Percentiles rank a stretch among this genome's conserved stretches.
Conservation (phyloP, 1,284 basidiomycete species). For the Cryptococcus sp. region DNA sequence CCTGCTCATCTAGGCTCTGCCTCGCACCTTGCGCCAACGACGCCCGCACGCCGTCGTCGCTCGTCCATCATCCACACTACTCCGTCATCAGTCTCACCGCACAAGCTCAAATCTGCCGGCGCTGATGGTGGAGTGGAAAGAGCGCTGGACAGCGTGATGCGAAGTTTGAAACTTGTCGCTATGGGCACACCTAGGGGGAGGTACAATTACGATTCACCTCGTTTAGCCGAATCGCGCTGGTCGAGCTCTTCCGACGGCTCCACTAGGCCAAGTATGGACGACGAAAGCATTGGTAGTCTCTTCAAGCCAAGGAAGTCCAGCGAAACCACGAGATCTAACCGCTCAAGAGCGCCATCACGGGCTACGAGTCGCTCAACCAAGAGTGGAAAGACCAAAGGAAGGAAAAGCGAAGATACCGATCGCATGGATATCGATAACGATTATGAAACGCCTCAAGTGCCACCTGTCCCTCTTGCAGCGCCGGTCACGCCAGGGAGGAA, state of each 20-base stretch:
- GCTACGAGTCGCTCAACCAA: conserved; percentile 17
- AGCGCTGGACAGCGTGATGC: conserved; percentile 36
- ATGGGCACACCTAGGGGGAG: conserved; percentile 17
- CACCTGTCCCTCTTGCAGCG: conserved; percentile 18
- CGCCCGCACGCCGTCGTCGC: conserved; percentile 17
- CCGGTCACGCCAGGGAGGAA: conserved; percentile 32
- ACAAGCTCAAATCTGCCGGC: conserved; percentile 19
- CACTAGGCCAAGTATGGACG: not conserved
- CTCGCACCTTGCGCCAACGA: conserved; percentile 3
- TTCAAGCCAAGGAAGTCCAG: conserved; percentile 28
- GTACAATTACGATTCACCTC: conserved; percentile 5
- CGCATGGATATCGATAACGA: conserved; percentile 19
- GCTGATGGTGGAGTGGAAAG: conserved; percentile 23
- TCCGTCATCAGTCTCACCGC: conserved; percentile 21
- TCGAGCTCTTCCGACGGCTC: conserved; percentile 21
- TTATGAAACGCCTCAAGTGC: conserved; percentile 13
- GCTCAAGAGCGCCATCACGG: not conserved
- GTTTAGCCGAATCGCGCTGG: conserved; percentile 30
- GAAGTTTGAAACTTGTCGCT: conserved; percentile 20
- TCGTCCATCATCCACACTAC: conserved; percentile 27
- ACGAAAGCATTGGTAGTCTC: conserved; percentile 12
- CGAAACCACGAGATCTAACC: conserved; percentile 22
- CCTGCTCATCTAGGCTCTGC: not conserved
- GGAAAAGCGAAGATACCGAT: conserved; percentile 25
- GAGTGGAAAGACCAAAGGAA: conserved; percentile 12